Evolutionary conservation across 306 rosid species (phyloP).

Genomic region (Malus sieversii): DNA sequence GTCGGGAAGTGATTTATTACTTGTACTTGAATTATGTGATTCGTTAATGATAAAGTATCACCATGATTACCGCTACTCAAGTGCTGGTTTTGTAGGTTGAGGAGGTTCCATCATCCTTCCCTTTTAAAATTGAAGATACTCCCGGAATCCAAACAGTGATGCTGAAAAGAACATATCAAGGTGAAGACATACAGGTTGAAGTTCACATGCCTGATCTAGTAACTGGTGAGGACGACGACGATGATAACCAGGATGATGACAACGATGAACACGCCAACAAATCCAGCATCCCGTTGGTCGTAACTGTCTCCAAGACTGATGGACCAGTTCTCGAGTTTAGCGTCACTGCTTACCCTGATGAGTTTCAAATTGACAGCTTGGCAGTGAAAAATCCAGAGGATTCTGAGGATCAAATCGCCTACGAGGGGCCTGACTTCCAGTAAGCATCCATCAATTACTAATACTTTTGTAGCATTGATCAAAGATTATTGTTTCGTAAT

Average conservation of each 20-base stretch:
- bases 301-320: slow-evolving; percentile 57
- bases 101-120: slow-evolving; percentile 50
- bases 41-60: not conserved
- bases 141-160: slow-evolving; percentile 53
- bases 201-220: slow-evolving; percentile 91
- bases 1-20: not conserved
- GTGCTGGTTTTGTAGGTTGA: slow-evolving; percentile 41
- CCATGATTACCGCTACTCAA: not conserved
- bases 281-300: slow-evolving; percentile 63
- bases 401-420: slow-evolving; percentile 62
- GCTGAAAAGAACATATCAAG: slow-evolving; percentile 66
- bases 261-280: slow-evolving; percentile 41
- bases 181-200: slow-evolving; percentile 66
- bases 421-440: slow-evolving; percentile 92
- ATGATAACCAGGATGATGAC: slow-evolving; percentile 26
- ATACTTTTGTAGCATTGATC: not conserved
- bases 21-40: not conserved
- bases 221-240: slow-evolving; percentile 40
- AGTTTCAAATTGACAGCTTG: slow-evolving; percentile 66
- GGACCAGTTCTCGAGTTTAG: slow-evolving; percentile 62
- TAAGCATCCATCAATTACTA: slow-evolving; percentile 17
- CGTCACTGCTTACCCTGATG: slow-evolving; percentile 68
- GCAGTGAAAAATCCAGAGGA: slow-evolving; percentile 53
- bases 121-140: slow-evolving; percentile 62
- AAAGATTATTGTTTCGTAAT: not conserved